Base-by-base conservation (phyloP, 1,284 basidiomycete genomes). In the Ustilago cynodontis region DNA sequence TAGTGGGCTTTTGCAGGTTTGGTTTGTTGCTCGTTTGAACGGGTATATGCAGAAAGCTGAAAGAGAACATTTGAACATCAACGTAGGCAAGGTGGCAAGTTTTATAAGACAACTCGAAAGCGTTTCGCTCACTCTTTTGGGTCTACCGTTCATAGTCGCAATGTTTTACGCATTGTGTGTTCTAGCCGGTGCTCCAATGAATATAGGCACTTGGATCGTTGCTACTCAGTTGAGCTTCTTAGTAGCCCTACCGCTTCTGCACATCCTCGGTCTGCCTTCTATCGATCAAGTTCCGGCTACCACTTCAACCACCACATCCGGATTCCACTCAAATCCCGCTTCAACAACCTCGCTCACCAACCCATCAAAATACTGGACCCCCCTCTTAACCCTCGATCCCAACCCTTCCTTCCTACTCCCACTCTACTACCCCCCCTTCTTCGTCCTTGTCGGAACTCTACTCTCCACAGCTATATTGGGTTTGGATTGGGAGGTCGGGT, bases 81-180 rank as follows among this genome's bases (percentile, higher is more conserved):
- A 7, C 33, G 28, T 29, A 26, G 35, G 29, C 26, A 28, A n/a
- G 31, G 62, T 65, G 13, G 52, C 43, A 10, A 56, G 16, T 22
- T 76, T 76, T 20, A 33, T 71, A 0, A n/a, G 68, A 0, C 73
- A 76, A 22, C 22, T 76, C 0, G 73, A 76, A 31, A n/a, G 22
- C 8, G 61, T 76, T 0, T 43, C 56, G 0, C 9, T 68, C 0
- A 67, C 68, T 0, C 20, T 75, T 3, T 28, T 77, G 0, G 55
- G 22, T 1, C 9, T 66, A 0, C 74, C 74, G 0, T 22, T 77
- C 0, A 14, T 65, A 2, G 28, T 26, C 4, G 11, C 39, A 0
- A 3, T 6, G 0, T 5, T 58, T 7, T 18, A 57, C 5, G 4
- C 24, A 0, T 1, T 61, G 0, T 6, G 65, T 6, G 1, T 71